Evolutionary conservation across 2,329 filamentous ascomycete species (phyloP).

Genomic region (Fusarium burgessii): DNA sequence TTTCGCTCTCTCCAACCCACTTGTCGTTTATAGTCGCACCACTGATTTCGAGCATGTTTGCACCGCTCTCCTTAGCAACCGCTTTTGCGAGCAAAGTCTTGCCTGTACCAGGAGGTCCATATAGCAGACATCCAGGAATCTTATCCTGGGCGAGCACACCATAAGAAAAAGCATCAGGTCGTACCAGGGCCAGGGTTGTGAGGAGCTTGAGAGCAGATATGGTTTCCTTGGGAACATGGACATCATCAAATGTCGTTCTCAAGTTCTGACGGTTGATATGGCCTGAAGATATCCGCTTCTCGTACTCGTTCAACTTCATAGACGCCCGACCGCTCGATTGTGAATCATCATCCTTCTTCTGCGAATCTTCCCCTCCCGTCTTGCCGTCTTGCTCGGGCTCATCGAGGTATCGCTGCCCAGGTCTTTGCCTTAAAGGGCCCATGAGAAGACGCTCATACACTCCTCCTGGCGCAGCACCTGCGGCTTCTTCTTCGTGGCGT

Average conservation of each 20-base stretch:
- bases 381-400: constrained; percentile 46
- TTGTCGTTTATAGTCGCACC: constrained; percentile 95
- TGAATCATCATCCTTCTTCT: constrained; percentile 48
- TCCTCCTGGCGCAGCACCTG: constrained; percentile 39
- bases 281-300: constrained; percentile 84
- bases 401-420: constrained; percentile 49
- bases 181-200: constrained; percentile 85
- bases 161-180: constrained; percentile 96
- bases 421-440: constrained; percentile 50
- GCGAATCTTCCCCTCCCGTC: constrained; percentile 41
- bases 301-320: constrained; percentile 75
- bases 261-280: constrained; percentile 86
- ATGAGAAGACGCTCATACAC: constrained; percentile 50
- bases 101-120: constrained; percentile 86
- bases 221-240: constrained; percentile 85
- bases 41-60: constrained; percentile 85
- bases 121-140: constrained; percentile 88
- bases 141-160: constrained; percentile 92
- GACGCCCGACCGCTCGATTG: constrained; percentile 43
- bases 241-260: constrained; percentile 86
- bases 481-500: constrained; percentile 39
- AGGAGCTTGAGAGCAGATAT: constrained; percentile 89
- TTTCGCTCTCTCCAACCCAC: constrained; percentile 96
- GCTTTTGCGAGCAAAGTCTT: constrained; percentile 78
- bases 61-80: constrained; percentile 75